Conservation (phyloP, 176 grass and related monocot species). For the Bonia amplexicaulis region DNA sequence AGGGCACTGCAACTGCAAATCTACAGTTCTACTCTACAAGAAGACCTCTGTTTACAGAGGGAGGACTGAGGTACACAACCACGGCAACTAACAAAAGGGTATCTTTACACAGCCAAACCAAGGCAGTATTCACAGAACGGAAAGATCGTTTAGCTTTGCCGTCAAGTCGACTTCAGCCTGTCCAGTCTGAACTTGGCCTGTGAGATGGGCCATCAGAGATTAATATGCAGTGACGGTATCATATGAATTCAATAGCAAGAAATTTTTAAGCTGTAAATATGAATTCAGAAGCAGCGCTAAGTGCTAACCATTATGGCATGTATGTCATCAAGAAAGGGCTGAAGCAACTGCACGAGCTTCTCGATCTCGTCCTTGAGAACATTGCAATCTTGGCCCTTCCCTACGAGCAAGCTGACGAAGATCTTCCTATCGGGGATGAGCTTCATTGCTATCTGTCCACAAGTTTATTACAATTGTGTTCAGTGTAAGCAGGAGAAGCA, state of each 20-base stretch:
- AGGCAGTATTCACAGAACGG: conserved; percentile 9
- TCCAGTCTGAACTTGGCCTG: conserved; percentile 74
- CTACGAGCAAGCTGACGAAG: conserved; percentile 40
- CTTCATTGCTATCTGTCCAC: conserved; percentile 66
- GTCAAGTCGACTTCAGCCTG: conserved; percentile 74
- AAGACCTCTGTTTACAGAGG: conserved; percentile 4
- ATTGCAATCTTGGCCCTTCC: conserved; percentile 26
- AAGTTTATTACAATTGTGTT: neutral
- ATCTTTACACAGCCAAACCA: conserved; percentile 8
- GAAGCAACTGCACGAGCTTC: conserved; percentile 38
- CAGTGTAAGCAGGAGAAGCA: neutral
- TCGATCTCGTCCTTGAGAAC: conserved; percentile 38
- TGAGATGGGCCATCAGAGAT: neutral
- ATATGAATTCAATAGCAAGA: neutral
- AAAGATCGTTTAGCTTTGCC: neutral
- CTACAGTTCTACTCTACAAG: neutral
- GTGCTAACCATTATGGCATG: conserved; percentile 61
- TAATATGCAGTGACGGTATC: neutral
- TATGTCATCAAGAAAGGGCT: conserved; percentile 57
- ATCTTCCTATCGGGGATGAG: conserved; percentile 64
- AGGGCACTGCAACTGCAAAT: neutral
- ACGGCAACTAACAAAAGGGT: neutral
- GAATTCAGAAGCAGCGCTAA: neutral
- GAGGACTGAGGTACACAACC: neutral
- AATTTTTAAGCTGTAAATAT: neutral